Evolutionary conservation across 176 grass and related monocot species (phyloP).

Genomic region (Musa acuminata): DNA sequence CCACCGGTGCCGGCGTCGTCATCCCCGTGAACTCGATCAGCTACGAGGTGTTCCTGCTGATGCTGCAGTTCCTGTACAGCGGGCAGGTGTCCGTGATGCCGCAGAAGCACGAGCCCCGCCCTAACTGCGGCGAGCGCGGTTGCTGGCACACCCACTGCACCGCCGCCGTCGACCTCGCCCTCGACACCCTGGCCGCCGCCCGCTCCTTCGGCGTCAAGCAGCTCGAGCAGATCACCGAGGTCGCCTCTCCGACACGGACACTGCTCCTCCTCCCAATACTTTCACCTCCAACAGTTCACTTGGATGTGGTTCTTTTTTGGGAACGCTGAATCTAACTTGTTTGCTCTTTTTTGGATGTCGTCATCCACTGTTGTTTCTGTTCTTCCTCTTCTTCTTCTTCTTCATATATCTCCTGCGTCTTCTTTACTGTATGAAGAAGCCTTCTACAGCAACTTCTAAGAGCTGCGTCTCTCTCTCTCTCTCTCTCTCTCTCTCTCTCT

Average conservation of each 20-base stretch:
- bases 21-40: conserved; percentile 87
- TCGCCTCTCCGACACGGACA: conserved; percentile 4
- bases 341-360: not conserved
- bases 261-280: not conserved
- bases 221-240: conserved; percentile 83
- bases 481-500: conserved; percentile 6
- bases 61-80: conserved; percentile 98
- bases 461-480: conserved; percentile 1
- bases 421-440: too few relatives aligned
- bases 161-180: conserved; percentile 92
- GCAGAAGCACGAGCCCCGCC: conserved; percentile 84
- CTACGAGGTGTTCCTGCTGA: conserved; percentile 95
- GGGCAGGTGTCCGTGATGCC: conserved; percentile 94
- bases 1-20: conserved; percentile 17
- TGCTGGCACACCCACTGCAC: conserved; percentile 99
- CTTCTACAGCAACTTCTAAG: not conserved
- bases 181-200: conserved; percentile 73
- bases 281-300: not conserved
- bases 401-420: too few relatives aligned
- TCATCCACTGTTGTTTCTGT: not conserved
- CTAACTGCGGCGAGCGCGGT: conserved; percentile 66
- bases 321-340: not conserved
- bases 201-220: conserved; percentile 92
- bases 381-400: not conserved
- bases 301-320: not conserved